Evolutionary conservation across 2,329 filamentous ascomycete species (phyloP).

Genomic region (Dactylellina leptospora): DNA sequence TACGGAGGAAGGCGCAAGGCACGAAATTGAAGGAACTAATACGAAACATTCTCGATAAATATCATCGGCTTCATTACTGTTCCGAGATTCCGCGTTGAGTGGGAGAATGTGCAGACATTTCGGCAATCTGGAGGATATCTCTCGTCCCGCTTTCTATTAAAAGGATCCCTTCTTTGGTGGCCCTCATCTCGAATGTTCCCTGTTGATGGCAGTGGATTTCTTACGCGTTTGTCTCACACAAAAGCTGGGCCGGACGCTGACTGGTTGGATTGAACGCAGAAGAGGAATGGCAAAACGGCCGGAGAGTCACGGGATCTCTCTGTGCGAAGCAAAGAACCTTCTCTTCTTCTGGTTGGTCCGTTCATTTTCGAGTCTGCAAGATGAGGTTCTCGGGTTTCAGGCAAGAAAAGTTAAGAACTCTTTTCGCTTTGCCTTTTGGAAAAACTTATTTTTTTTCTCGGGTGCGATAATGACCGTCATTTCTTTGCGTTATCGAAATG

Average conservation of each 20-base stretch:
- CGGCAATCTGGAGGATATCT: constrained; percentile 45
- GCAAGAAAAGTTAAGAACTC: background rate
- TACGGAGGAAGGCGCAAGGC: background rate
- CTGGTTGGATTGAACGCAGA: background rate
- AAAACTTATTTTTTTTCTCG: constrained; percentile 5
- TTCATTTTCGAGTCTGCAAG: constrained; percentile 6
- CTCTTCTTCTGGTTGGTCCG: constrained; percentile 9
- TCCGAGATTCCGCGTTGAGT: constrained; percentile 8
- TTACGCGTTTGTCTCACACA: constrained; percentile 47
- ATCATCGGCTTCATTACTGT: constrained; percentile 13
- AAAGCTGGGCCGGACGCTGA: constrained; percentile 6
- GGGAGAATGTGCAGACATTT: constrained; percentile 9
- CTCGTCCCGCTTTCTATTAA: constrained; percentile 48
- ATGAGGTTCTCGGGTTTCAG: background rate
- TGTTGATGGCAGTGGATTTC: constrained; percentile 10
- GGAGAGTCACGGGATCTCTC: constrained; percentile 38
- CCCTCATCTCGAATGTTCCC: constrained; percentile 26
- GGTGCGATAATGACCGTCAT: constrained; percentile 39
- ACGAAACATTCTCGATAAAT: background rate
- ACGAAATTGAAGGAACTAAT: constrained; percentile 11
- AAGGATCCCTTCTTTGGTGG: constrained; percentile 1
- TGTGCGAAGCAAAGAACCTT: background rate
- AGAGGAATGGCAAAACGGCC: constrained; percentile 31
- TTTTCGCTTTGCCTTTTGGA: background rate
- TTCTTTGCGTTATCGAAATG: constrained; percentile 35